phyloP scores from a whole-genome alignment of 2,329 filamentous ascomycete genomes.

The Zymoseptoria passerinii region DNA sequence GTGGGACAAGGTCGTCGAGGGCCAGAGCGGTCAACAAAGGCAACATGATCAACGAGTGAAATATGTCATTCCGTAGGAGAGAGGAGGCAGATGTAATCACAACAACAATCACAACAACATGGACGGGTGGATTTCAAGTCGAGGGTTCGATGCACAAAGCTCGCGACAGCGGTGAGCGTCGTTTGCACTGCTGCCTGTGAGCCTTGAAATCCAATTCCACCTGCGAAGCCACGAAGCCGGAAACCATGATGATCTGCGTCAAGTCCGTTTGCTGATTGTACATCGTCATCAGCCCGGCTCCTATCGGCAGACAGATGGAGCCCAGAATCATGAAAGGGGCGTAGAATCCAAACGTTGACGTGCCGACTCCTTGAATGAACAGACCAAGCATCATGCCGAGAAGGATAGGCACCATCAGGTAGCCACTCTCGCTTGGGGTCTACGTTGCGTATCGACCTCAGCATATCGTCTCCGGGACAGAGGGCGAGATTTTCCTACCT shows the following conservation, averaged over 20 bases:
- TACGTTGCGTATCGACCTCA: not conserved
- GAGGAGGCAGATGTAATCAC: too few species aligned
- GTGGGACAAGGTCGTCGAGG: too few species aligned
- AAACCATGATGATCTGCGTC: conserved; percentile 24
- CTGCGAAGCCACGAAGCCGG: conserved; percentile 21
- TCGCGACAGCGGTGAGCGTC: too few species aligned
- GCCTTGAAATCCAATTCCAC: too few species aligned
- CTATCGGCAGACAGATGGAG: conserved; percentile 28
- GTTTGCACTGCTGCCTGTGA: too few species aligned
- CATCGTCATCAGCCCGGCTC: conserved; percentile 30
- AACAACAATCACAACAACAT: too few species aligned
- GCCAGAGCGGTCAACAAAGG: too few species aligned
- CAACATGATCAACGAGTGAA: too few species aligned
- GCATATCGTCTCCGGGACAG: not conserved
- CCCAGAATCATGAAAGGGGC: conserved; percentile 30
- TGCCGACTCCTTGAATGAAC: conserved; percentile 8
- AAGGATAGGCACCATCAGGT: conserved; percentile 15
- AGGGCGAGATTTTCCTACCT: not conserved
- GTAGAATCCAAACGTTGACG: conserved; percentile 27
- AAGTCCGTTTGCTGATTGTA: conserved; percentile 18
- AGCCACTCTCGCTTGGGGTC: conserved; percentile 6
- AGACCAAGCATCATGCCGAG: conserved; percentile 10
- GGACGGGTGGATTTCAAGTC: too few species aligned
- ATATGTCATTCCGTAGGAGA: too few species aligned
- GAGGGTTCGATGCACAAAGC: too few species aligned